Conservation (phyloP, 768 basidiomycete species). For the Pleurotus djamor region DNA sequence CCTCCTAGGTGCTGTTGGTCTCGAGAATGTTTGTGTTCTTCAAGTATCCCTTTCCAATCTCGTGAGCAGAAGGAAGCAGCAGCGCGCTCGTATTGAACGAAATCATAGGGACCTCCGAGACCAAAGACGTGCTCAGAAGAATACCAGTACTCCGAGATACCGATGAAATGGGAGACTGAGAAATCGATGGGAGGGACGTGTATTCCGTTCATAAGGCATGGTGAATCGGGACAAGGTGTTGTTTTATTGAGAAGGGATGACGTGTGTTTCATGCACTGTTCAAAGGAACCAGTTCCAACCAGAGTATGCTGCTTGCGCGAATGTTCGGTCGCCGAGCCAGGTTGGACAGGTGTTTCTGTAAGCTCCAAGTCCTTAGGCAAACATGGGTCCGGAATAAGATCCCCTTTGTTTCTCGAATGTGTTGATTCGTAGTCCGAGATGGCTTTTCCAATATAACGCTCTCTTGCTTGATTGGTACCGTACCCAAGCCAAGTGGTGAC, state of each 20-base stretch:
- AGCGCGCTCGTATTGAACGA: conserved; percentile 92
- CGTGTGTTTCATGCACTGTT: conserved; percentile 72
- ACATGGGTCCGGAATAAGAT: conserved; percentile 81
- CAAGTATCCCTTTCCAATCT: conserved; percentile 75
- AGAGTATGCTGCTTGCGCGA: conserved; percentile 56
- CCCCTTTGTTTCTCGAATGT: conserved; percentile 22
- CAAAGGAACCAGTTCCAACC: conserved; percentile 88
- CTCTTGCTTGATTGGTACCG: conserved; percentile 95
- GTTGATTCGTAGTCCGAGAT: conserved; percentile 55
- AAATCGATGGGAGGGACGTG: conserved; percentile 96
- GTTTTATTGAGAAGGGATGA: conserved; percentile 82
- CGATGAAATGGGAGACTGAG: conserved; percentile 89
- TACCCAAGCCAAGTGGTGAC: conserved; percentile 99
- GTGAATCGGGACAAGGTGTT: conserved; percentile 76
- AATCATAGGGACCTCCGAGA: conserved; percentile 93
- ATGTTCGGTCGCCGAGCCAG: conserved; percentile 35
- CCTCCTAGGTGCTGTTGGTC: conserved; percentile 48
- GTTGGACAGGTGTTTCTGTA: conserved; percentile 50
- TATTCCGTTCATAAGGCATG: conserved; percentile 93
- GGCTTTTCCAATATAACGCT: conserved; percentile 79
- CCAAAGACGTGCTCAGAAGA: conserved; percentile 97
- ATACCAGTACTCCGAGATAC: conserved; percentile 99
- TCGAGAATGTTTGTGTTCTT: conserved; percentile 59
- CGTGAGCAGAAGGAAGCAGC: conserved; percentile 82
- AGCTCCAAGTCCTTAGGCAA: conserved; percentile 75